Conservation (phyloP, 2,329 filamentous ascomycete genomes). For the Xylaria arbuscula region DNA sequence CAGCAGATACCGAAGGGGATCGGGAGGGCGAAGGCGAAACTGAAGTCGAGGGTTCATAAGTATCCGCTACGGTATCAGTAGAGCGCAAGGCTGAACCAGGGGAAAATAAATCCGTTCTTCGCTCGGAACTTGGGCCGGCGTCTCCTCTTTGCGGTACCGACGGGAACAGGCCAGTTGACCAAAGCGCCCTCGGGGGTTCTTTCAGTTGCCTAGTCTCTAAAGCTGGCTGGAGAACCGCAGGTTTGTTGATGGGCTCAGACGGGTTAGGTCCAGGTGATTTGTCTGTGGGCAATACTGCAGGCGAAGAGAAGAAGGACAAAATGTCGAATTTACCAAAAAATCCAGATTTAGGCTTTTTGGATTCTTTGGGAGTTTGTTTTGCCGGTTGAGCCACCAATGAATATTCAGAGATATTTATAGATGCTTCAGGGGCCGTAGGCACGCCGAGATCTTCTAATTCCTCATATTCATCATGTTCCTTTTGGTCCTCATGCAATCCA, state of each 20-base stretch:
- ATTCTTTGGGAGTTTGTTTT: slow-evolving; percentile 38
- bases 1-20: slow-evolving; percentile 30
- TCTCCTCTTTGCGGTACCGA: slow-evolving; percentile 53
- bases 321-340: slow-evolving; percentile 58
- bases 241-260: slow-evolving; percentile 30
- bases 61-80: slow-evolving; percentile 45
- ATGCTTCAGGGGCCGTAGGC: slow-evolving; percentile 22
- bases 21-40: slow-evolving; percentile 34
- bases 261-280: slow-evolving; percentile 35
- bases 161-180: slow-evolving; percentile 49
- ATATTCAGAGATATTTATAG: slow-evolving; percentile 54
- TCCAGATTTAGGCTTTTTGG: slow-evolving; percentile 45
- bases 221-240: slow-evolving; percentile 33
- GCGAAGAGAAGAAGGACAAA: slow-evolving; percentile 68
- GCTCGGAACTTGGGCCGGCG: slow-evolving; percentile 49
- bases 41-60: slow-evolving; percentile 40
- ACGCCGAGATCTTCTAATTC: slow-evolving; percentile 18
- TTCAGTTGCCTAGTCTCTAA: slow-evolving; percentile 39
- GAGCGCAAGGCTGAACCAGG: slow-evolving; percentile 46
- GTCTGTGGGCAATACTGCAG: slow-evolving; percentile 55
- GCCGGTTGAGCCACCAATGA: slow-evolving; percentile 56
- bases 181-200: slow-evolving; percentile 45
- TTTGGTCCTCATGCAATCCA: slow-evolving; percentile 5
- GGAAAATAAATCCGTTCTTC: slow-evolving; percentile 53
- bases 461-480: slow-evolving; percentile 14